Evolutionary conservation across 1,139 yeast genomes (phyloP).

Genomic region (Meyerozyma guilliermondii): DNA sequence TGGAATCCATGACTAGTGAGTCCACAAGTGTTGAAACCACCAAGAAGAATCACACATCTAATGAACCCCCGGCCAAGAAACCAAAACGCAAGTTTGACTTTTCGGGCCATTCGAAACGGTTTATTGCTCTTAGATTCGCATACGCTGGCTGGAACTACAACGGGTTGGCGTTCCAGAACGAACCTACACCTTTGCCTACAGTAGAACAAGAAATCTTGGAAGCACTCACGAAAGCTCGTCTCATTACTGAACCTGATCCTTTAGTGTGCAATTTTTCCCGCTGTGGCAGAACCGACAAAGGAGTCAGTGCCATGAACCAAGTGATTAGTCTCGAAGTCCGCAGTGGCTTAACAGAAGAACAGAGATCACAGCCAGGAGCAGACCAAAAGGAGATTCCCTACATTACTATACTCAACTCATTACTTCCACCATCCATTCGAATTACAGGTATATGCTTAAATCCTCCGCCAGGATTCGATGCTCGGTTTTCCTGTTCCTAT

Average conservation of each 20-base stretch:
- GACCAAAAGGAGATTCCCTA: constrained; percentile 76
- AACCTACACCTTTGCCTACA: constrained; percentile 75
- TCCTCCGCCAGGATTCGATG: constrained; percentile 82
- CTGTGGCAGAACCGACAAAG: constrained; percentile 95
- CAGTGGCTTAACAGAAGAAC: constrained; percentile 52
- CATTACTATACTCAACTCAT: constrained; percentile 64
- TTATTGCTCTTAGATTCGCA: constrained; percentile 76
- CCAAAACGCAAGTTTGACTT: constrained; percentile 58
- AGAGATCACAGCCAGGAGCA: constrained; percentile 50
- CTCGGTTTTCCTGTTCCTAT: constrained; percentile 79
- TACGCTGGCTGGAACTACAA: constrained; percentile 92
- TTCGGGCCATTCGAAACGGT: constrained; percentile 58
- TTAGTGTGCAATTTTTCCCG: constrained; percentile 70
- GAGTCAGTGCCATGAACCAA: constrained; percentile 96
- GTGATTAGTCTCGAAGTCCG: constrained; percentile 79
- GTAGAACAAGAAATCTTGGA: constrained; percentile 74
- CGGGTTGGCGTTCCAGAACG: constrained; percentile 80
- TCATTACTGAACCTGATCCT: constrained; percentile 60
- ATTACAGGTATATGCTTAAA: constrained; percentile 77
- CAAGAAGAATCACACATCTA: constrained; percentile 1
- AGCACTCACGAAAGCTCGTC: constrained; percentile 62
- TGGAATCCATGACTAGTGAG: constrained; percentile 30
- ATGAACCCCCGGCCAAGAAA: constrained; percentile 14
- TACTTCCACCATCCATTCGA: constrained; percentile 76
- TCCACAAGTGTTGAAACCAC: constrained; percentile 3